phyloP scores from a whole-genome alignment of 75 land plant genomes.

The Pinus tabuliformis region DNA sequence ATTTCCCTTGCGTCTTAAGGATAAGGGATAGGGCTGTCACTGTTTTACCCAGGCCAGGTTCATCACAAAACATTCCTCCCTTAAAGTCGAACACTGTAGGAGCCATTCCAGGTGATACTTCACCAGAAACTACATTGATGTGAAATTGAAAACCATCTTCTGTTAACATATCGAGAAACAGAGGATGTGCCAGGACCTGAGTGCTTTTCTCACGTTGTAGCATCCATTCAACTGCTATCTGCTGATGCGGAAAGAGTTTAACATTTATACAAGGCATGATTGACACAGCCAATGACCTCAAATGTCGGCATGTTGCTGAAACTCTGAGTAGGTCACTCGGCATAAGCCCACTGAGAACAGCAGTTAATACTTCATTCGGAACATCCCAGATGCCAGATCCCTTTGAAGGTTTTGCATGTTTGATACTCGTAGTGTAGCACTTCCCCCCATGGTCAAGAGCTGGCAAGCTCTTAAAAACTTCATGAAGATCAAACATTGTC shows the following conservation, averaged over 20 bases:
- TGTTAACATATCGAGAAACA: slow-evolving; percentile 54
- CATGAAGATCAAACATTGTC: slow-evolving; percentile 76
- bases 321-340: slow-evolving; percentile 74
- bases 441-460: slow-evolving; percentile 25
- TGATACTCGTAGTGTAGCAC: slow-evolving; percentile 29
- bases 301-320: slow-evolving; percentile 73
- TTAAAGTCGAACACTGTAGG: slow-evolving; percentile 70
- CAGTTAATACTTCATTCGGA: slow-evolving; percentile 70
- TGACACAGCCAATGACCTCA: slow-evolving; percentile 57
- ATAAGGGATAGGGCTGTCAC: slow-evolving; percentile 90
- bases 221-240: slow-evolving; percentile 96
- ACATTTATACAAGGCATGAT: slow-evolving; percentile 92
- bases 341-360: slow-evolving; percentile 45
- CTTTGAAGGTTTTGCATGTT: slow-evolving; percentile 24
- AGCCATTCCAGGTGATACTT: slow-evolving; percentile 60
- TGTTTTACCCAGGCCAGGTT: slow-evolving; percentile 96
- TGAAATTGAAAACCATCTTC: slow-evolving; percentile 82
- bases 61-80: slow-evolving; percentile 98
- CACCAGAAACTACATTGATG: slow-evolving; percentile 67
- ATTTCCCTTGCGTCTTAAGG: slow-evolving; percentile 85
- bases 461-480: slow-evolving; percentile 80
- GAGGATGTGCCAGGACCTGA: slow-evolving; percentile 62
- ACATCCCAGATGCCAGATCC: slow-evolving; percentile 63
- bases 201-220: slow-evolving; percentile 67
- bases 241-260: slow-evolving; percentile 89